Base-by-base conservation (phyloP, 805 yeast species). In the Hanseniaspora nectarophila region DNA sequence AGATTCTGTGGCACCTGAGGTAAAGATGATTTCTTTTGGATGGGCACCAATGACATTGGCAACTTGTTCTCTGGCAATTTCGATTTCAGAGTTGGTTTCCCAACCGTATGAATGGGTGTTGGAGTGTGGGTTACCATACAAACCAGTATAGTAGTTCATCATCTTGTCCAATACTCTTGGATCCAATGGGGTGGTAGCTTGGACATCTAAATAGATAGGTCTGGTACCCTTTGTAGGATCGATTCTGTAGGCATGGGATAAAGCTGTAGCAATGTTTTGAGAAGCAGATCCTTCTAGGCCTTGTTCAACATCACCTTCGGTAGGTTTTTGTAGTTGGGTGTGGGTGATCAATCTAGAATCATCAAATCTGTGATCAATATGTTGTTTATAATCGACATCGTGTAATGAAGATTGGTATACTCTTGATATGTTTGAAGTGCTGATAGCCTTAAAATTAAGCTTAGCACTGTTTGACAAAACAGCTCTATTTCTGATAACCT, bases 141-240 rank as follows among this genome's bases (percentile, higher is more conserved):
- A 73, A 4, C 97, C 97, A 2, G 97, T 90, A 66, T 78, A 84
- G 63, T 82, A 87, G 60, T 77, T 78, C 59, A 86, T 65, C 95
- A 86, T 87, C 59, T 80, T 82, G 64, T 86, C 95, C 59, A 92
- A 69, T 9, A 92, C 99, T 53, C 99, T 75, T 31, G 98, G 98
- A 64, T 92, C 99, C 1, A 92, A 85, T 26, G 97, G 98, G 0
- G 99, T 90, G 0, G 99, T 92, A 29, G 98, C 97, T 70, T 92
- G 99, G 76, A 89, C 89, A 62, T 92, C 99, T 62, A 92, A 70
- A 68, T 92, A 92, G 56, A 92, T 92, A 9, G 99, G 98, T 60
- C 97, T 77, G 9, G 83, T 73, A 49, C 92, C 94, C 60, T 70
- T 69, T 13, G 68, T 63, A 4, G 70, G 68, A 48, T 70, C 68